Base-by-base conservation (phyloP, 139 green algal genomes). In the Closterium sp. region DNA sequence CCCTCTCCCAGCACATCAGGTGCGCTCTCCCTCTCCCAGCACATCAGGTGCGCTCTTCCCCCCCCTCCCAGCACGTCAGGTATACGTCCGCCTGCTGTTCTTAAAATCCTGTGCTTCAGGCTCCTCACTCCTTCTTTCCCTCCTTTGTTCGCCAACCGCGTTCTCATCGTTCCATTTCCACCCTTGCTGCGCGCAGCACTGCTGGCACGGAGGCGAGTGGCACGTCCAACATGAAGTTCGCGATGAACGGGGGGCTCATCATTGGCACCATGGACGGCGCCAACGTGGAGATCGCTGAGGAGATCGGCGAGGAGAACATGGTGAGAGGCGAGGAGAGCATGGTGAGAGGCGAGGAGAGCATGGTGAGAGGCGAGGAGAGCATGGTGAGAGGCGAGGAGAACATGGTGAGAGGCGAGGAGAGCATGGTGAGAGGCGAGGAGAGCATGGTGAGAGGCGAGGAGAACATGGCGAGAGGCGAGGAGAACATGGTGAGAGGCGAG, bases 221-320 rank as follows among this genome's bases (percentile, higher is more conserved):
- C 85, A 99, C 98, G 25, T 96, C 90, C 91, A 99, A 99, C 97
- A 99, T 99, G 98, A 99, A 99, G 96, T 99, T 99, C 94, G 93
- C 95, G 33, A 98, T 99, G 96, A 99, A 99, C 91, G 98, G 98
- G 84, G 97, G 94, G 86, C 96, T 99, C 89, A 99, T 99, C 96
- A 98, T 99, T 85, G 98, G 98, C 92, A 99, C 98, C 21, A 97
- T 99, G 96, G 98, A 99, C 92, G 98, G 98, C 34, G 98, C 98
- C 85, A 99, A 99, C 95, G 96, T 99, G 28, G 98, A 99, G 96
- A 99, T 99, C 87, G 96, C 95, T 0, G 96, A 99, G 94, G 97
- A 96, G 93, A 96, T 95, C 23, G 96, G 96, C 34, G 90, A 64
- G 85, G 96, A 98, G 89, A 97, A 98, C 95, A 94, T 98, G 91